Percentiles rank a stretch among this genome's conserved stretches.
Conservation (phyloP, 108 stramenopile species). For the Fragilaria radians region DNA sequence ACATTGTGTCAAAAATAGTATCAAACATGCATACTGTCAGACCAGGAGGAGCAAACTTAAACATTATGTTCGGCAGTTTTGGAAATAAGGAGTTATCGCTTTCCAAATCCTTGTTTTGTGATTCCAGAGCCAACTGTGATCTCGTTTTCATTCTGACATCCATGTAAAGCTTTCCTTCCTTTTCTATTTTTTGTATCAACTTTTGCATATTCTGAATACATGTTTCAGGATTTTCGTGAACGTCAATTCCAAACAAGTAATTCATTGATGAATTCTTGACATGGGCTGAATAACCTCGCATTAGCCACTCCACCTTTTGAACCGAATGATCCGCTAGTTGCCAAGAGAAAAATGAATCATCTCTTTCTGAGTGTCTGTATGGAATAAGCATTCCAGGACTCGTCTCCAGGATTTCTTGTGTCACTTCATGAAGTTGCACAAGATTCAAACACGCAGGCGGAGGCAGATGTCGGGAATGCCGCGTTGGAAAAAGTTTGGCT, state of each 20-base stretch:
- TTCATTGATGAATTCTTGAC: conserved; percentile 14
- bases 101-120: conserved; percentile 4
- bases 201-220: conserved; percentile 41
- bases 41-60: conserved; percentile 45
- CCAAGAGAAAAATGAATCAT: conserved; percentile 45
- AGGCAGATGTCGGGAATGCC: conserved; percentile 57
- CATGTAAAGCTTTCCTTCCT: conserved; percentile 54
- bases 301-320: conserved; percentile 50
- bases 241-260: conserved; percentile 3
- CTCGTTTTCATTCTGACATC: conserved; percentile 32
- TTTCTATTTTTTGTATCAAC: conserved; percentile 39
- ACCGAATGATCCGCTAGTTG: conserved; percentile 39
- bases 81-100: conserved; percentile 19
- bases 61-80: conserved; percentile 13
- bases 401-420: conserved; percentile 46
- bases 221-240: conserved; percentile 10
- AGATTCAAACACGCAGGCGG: conserved; percentile 52
- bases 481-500: conserved; percentile 38
- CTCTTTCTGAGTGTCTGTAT: conserved; percentile 23
- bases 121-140: conserved; percentile 15
- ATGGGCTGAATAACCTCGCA: conserved; percentile 36
- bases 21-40: conserved; percentile 52
- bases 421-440: conserved; percentile 40
- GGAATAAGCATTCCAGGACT: conserved; percentile 54
- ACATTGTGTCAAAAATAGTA: conserved; percentile 55